Evolutionary conservation across 1,139 yeast genomes (phyloP).

Genomic region (Geotrichum bryndzae): DNA sequence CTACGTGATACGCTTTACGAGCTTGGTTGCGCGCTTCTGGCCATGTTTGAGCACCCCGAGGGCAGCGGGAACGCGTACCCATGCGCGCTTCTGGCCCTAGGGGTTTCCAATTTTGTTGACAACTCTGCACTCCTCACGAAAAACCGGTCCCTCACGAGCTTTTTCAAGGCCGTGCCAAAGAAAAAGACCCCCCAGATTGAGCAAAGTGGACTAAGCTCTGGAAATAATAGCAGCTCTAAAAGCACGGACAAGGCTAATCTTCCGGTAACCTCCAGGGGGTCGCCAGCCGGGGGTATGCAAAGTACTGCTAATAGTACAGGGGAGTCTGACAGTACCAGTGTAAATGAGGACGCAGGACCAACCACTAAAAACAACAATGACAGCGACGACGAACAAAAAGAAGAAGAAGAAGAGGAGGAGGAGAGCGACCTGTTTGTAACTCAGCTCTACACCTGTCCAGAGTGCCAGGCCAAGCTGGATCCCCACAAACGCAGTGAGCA

Average conservation of each 20-base stretch:
- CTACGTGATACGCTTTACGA: conserved; percentile 25
- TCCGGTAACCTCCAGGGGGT: too few species aligned
- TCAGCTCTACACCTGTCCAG: conserved; percentile 24
- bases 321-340: background rate
- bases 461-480: conserved; percentile 26
- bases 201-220: too few species aligned
- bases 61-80: conserved; percentile 17
- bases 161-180: conserved; percentile 7
- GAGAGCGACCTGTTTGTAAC: conserved; percentile 13
- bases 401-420: conserved; percentile 21
- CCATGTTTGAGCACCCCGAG: conserved; percentile 20
- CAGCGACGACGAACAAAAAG: background rate
- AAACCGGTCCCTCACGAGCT: conserved; percentile 8
- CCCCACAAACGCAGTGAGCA: conserved; percentile 31
- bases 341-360: background rate
- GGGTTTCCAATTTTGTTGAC: conserved; percentile 20
- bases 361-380: background rate
- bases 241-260: background rate
- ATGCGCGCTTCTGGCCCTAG: conserved; percentile 22
- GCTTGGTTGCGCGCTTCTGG: conserved; percentile 28
- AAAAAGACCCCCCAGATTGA: background rate
- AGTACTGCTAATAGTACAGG: background rate
- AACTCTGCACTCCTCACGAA: conserved; percentile 1
- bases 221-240: too few species aligned
- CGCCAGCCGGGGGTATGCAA: background rate